These are phyloP conservation scores for Podila verticillata DNA, from an alignment of 192 early-diverging fungal genomes.

Conservation along the genomic window DNA sequence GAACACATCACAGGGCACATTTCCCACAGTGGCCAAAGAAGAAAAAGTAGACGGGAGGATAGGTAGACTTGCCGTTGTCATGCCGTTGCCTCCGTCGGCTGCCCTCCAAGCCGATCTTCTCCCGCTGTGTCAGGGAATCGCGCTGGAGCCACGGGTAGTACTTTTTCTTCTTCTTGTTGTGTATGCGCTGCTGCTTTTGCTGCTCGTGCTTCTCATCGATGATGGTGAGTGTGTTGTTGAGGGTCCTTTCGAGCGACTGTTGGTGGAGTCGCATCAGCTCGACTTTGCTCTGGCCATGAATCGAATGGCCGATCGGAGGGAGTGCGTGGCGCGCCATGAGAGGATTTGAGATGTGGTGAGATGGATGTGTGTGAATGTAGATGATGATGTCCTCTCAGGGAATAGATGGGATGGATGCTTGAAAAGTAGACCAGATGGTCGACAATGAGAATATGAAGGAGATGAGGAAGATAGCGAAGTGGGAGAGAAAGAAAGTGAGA, in stretches of 20 bases:
- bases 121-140: constrained; percentile 49
- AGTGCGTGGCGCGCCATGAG: constrained; percentile 40
- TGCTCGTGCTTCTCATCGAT: constrained; percentile 6
- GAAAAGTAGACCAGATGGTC: too few species aligned
- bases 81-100: constrained; percentile 59
- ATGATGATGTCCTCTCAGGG: not conserved
- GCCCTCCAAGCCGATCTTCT: constrained; percentile 59
- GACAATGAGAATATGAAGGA: not conserved
- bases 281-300: constrained; percentile 37
- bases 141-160: constrained; percentile 42
- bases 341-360: not conserved
- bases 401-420: too few species aligned
- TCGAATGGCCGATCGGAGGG: constrained; percentile 20
- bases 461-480: not conserved
- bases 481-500: not conserved
- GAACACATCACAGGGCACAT: too few species aligned
- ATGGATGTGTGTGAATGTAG: not conserved
- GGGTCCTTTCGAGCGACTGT: constrained; percentile 29
- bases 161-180: constrained; percentile 52
- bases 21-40: not conserved
- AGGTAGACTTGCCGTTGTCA: constrained; percentile 61
- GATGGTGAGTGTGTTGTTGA: constrained; percentile 26
- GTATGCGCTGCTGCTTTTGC: constrained; percentile 10
- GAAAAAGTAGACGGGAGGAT: not conserved
- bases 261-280: constrained; percentile 33